Base-by-base conservation (phyloP, 2,329 filamentous ascomycete genomes). In the Aurifilum marmelostoma region DNA sequence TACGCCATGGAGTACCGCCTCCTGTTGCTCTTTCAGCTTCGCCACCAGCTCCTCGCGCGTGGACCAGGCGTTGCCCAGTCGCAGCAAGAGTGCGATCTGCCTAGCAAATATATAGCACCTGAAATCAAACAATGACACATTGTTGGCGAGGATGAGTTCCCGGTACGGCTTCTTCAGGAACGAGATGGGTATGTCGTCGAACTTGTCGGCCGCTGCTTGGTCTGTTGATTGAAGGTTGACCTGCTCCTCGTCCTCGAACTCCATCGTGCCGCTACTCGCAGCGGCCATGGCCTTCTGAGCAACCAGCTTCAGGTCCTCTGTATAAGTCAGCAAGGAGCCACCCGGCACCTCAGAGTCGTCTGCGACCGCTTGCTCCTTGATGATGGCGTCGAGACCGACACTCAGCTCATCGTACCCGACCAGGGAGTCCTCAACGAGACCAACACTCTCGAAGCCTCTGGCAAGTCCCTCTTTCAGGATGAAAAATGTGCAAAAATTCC, bases 401-500 rank as follows among this genome's bases (percentile, higher is more conserved):
- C 92, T 92, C 12, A 99, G 88, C 81, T 99, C 95, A 78, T 98
- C 96, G 74, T 99, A 99, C 18, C 94, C 93, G 5, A 96, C 92
- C 52, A 99, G 82, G 3, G 96, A 95, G 84, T 99, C 96, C 76
- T 99, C 96, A 11, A 97, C 93, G 12, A 99, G 83, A 0, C 97
- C 97, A 3, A 98, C 94, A 76, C 93, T 98, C 79, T 99, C 97
- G 73, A 99, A 97, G 0, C 95, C 97, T 73, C 93, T 88, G 1
- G 96, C 95, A 47, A 99, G 82, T 0, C 96, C 96, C 79, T 99
- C 96, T 76, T 99, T 99, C 11, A 99, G 85, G 21, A 99, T 94
- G 78, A 99, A 99, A 78, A 99, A 99, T 0, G 96, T 99, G 80
- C 96, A 98, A 77, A 99, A 99, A 76, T 99, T 99, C 96, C 96